These are phyloP conservation scores for Carex pumila DNA, from an alignment of 176 grass and related monocot genomes.

Conservation along the genomic window DNA sequence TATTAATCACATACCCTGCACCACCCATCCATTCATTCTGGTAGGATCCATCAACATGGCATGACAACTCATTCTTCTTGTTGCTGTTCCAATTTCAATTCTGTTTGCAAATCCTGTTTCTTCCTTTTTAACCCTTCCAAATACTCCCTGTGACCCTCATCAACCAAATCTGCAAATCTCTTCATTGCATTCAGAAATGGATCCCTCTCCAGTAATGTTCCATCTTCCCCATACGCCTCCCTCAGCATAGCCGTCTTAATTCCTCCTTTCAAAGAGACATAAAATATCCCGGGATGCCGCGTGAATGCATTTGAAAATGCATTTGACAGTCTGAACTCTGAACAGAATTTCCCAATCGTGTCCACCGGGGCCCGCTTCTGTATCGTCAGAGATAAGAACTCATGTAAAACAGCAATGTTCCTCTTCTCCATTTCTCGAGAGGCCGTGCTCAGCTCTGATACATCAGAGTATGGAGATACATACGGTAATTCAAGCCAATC, in stretches of 20 bases:
- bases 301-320: conserved; percentile 66
- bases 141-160: conserved; percentile 63
- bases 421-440: conserved; percentile 71
- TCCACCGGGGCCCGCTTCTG: conserved; percentile 51
- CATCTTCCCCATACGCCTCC: conserved; percentile 60
- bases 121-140: conserved; percentile 47
- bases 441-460: conserved; percentile 28
- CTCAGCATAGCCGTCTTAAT: conserved; percentile 77
- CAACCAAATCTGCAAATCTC: conserved; percentile 58
- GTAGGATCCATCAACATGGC: too few species aligned
- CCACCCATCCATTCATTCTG: too few species aligned
- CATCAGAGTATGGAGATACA: conserved; percentile 52
- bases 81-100: neutral
- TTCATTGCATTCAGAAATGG: conserved; percentile 68
- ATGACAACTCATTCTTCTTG: too few species aligned
- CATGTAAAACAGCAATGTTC: conserved; percentile 61
- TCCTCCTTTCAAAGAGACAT: conserved; percentile 78
- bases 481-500: conserved; percentile 89
- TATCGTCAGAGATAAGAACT: conserved; percentile 60
- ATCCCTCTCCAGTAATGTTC: conserved; percentile 65
- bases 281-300: conserved; percentile 80
- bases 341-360: conserved; percentile 70
- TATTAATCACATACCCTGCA: too few species aligned
- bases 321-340: conserved; percentile 63
- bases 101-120: conserved; percentile 39